Evolutionary conservation across 2,329 filamentous ascomycete species (phyloP).

Genomic region (Teratosphaeria nubilosa): DNA sequence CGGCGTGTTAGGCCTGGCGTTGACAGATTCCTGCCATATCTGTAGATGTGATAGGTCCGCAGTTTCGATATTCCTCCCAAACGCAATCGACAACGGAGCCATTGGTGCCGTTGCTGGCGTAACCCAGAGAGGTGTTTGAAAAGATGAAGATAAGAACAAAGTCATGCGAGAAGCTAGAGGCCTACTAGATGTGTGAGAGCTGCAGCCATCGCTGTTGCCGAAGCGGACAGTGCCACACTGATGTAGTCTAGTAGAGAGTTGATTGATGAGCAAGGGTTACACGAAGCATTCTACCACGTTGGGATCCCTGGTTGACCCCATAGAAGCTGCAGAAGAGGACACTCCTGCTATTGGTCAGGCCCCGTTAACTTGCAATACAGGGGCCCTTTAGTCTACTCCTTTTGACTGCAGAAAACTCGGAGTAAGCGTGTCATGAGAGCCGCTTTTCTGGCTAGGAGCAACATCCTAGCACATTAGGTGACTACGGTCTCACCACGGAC

Average conservation of each 20-base stretch:
- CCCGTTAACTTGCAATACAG: neutral
- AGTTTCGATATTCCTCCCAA: constrained; percentile 17
- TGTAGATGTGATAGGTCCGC: constrained; percentile 20
- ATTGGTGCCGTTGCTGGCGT: constrained; percentile 4
- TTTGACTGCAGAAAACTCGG: neutral
- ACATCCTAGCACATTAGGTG: neutral
- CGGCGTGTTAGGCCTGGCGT: constrained; percentile 18
- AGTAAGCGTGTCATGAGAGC: neutral
- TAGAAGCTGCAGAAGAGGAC: neutral
- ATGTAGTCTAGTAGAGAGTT: neutral
- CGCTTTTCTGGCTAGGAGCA: neutral
- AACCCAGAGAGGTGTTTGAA: neutral
- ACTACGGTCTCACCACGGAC: neutral
- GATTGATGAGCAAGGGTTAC: neutral
- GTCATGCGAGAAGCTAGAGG: neutral
- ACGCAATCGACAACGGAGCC: constrained; percentile 14
- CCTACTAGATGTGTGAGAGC: neutral
- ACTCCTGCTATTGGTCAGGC: neutral
- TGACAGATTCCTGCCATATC: constrained; percentile 23
- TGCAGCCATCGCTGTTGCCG: neutral
- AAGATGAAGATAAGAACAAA: neutral
- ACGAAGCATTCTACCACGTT: neutral
- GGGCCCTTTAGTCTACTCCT: neutral
- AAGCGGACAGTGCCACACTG: neutral
- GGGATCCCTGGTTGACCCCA: neutral